Conservation (phyloP, 2,329 filamentous ascomycete genomes). For the Elsinoe perseae region DNA sequence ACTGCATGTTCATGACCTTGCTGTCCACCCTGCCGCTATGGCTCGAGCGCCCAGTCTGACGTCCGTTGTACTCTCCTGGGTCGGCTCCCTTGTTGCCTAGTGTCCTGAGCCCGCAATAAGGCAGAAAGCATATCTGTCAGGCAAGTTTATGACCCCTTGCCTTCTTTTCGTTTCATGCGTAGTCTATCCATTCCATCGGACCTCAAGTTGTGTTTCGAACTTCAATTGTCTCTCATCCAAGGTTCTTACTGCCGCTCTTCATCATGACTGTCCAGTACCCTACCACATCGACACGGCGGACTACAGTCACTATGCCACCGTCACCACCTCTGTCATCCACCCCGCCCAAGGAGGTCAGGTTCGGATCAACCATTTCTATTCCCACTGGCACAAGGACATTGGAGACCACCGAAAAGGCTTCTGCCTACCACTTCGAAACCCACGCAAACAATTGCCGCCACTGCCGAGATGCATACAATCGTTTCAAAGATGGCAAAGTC, state of each 20-base stretch:
- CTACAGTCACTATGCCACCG: constrained; percentile 2
- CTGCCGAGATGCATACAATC: constrained; percentile 6
- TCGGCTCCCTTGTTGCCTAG: constrained; percentile 12
- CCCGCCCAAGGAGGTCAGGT: constrained; percentile 3
- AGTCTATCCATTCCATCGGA: neutral
- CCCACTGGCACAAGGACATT: neutral
- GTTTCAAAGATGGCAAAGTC: constrained; percentile 7
- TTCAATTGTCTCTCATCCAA: neutral
- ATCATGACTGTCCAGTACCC: neutral
- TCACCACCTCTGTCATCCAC: neutral
- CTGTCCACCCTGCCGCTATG: neutral
- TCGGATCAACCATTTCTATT: neutral
- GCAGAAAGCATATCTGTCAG: constrained; percentile 13
- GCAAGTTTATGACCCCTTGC: constrained; percentile 8
- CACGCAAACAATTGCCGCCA: neutral
- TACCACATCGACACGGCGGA: neutral
- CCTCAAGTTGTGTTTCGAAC: neutral
- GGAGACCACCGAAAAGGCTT: neutral
- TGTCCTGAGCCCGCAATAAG: constrained; percentile 1
- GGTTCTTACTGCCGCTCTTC: neutral
- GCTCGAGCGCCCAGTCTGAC: constrained; percentile 13
- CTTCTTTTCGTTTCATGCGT: constrained; percentile 1
- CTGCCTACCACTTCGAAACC: neutral
- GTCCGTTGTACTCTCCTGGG: neutral
- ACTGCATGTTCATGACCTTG: neutral